Percentiles rank a stretch among this genome's conserved stretches.
Evolutionary conservation across 176 grass and related monocot genomes (phyloP).

Genomic region (Oryza punctata): DNA sequence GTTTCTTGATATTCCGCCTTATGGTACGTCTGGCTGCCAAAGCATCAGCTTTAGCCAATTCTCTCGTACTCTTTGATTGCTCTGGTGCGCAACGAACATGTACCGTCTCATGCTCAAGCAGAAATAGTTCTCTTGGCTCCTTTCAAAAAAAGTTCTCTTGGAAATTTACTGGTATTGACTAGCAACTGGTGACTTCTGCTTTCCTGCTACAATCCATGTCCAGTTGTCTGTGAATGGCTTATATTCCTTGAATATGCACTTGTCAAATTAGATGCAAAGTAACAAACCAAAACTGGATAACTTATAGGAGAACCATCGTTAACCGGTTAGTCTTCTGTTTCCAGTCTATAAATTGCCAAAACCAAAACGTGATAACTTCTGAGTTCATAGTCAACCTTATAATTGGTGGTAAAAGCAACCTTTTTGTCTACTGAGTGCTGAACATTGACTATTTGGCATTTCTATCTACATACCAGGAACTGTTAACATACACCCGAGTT

Average conservation of each 20-base stretch:
- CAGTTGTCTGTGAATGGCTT: neutral
- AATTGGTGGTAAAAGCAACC: neutral
- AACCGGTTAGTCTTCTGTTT: neutral
- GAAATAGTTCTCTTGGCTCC: slow-evolving; percentile 3
- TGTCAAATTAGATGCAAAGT: neutral
- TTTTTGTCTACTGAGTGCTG: neutral
- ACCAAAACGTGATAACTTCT: neutral
- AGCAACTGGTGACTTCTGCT: neutral
- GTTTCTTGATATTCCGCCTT: slow-evolving; percentile 88
- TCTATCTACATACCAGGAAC: slow-evolving; percentile 58
- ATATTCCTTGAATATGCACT: neutral
- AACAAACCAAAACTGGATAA: neutral
- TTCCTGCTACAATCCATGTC: neutral
- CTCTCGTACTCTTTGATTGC: too few species aligned
- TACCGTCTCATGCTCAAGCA: slow-evolving; percentile 5
- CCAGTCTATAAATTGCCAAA: too few species aligned
- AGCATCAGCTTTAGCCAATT: neutral
- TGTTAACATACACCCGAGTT: slow-evolving; percentile 96
- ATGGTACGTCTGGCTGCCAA: slow-evolving; percentile 43
- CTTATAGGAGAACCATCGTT: neutral
- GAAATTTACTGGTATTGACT: slow-evolving; percentile 7
- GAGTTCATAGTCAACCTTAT: neutral
- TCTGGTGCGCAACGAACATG: neutral
- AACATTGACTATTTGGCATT: neutral
- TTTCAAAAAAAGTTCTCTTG: neutral